Evolutionary conservation across 495 filamentous ascomycete species (phyloP).

Genomic region (Lepidopterella palustris): DNA sequence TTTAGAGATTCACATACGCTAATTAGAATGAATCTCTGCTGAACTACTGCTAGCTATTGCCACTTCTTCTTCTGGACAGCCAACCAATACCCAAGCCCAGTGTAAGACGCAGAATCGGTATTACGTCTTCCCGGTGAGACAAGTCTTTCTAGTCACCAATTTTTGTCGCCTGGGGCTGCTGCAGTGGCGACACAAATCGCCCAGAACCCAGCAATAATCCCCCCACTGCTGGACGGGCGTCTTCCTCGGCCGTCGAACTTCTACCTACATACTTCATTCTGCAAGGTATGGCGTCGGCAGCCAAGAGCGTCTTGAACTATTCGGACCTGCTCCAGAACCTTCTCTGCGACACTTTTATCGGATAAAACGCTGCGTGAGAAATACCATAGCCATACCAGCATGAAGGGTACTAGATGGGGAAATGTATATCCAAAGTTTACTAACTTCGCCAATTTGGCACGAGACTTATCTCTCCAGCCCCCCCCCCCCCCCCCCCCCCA

Average conservation of each 20-base stretch:
- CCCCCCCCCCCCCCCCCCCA: no score
- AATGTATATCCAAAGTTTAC: constrained; percentile 37
- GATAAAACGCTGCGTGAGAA: constrained; percentile 36
- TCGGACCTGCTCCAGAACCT: constrained; percentile 30
- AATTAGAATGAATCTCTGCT: background rate
- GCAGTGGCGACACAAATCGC: constrained; percentile 28
- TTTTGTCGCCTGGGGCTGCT: constrained; percentile 34
- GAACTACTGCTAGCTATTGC: constrained; percentile 16
- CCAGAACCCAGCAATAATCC: constrained; percentile 27
- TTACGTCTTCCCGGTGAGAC: constrained; percentile 37
- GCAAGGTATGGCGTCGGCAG: constrained; percentile 32
- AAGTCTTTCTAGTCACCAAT: constrained; percentile 38
- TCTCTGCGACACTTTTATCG: constrained; percentile 28
- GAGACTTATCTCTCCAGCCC: no score
- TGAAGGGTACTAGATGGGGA: constrained; percentile 34
- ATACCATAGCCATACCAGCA: constrained; percentile 28
- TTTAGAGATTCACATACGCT: background rate
- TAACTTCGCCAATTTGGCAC: constrained; percentile 36
- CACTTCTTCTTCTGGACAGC: constrained; percentile 20
- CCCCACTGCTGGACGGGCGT: constrained; percentile 29
- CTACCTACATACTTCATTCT: constrained; percentile 40
- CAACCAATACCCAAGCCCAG: constrained; percentile 33
- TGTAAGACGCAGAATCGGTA: constrained; percentile 35
- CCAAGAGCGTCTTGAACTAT: constrained; percentile 32
- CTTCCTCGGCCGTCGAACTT: constrained; percentile 37